Percentiles rank a stretch among this genome's conserved stretches.
These are phyloP conservation scores for Hypholoma fasciculare DNA, from an alignment of 768 basidiomycete genomes.

Conservation along the genomic window DNA sequence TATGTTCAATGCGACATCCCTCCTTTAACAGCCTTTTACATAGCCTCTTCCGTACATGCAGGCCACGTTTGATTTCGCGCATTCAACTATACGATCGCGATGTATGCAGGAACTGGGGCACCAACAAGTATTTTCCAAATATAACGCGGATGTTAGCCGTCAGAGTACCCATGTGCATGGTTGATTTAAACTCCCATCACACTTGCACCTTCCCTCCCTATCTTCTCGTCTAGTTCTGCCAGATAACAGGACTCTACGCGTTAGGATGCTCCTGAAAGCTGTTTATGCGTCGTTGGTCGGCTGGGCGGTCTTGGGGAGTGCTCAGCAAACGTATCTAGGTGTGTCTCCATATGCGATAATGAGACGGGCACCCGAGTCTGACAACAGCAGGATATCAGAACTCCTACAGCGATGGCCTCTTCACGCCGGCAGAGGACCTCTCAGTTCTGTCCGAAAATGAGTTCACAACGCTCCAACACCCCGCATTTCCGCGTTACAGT, in stretches of 20 bases:
- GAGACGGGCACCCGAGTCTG: neutral
- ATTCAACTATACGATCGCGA: too few species aligned
- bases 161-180: too few species aligned
- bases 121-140: too few species aligned
- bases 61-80: too few species aligned
- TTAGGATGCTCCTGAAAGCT: neutral
- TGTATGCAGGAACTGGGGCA: too few species aligned
- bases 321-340: neutral
- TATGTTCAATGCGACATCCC: too few species aligned
- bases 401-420: constrained; percentile 17
- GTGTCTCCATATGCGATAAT: neutral
- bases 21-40: too few species aligned
- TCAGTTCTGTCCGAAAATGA: constrained; percentile 29
- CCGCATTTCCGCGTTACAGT: constrained; percentile 49
- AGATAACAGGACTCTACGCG: neutral
- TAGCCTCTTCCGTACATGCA: too few species aligned
- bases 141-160: too few species aligned
- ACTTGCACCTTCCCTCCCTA: too few species aligned
- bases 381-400: neutral
- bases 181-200: too few species aligned
- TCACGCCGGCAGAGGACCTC: constrained; percentile 33
- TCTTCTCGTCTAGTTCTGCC: too few species aligned
- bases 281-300: neutral
- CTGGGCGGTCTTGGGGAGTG: constrained; percentile 1
- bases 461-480: constrained; percentile 43